phyloP scores from a whole-genome alignment of 2,329 filamentous ascomycete species.

The Fusarium goolgardi region DNA sequence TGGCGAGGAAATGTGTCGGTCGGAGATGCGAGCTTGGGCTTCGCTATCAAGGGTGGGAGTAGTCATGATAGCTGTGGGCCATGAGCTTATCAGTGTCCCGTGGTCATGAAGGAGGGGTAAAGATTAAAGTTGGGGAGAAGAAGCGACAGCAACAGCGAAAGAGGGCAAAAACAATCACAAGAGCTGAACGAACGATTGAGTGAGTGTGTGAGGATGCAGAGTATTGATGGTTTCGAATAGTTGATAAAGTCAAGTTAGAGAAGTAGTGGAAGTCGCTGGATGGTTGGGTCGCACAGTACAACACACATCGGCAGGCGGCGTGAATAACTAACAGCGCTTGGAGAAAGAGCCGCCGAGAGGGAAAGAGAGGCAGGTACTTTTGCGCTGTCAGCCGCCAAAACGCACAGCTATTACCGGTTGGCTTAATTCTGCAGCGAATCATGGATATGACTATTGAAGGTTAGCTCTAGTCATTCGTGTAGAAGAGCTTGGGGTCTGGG shows the following conservation, averaged over 20 bases:
- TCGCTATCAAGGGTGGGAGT: constrained; percentile 21
- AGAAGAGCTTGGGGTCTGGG: background rate
- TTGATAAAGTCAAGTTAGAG: constrained; percentile 24
- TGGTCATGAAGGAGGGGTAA: constrained; percentile 36
- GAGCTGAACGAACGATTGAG: background rate
- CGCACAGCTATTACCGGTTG: constrained; percentile 1
- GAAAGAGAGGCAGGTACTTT: background rate
- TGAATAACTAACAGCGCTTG: background rate
- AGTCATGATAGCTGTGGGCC: constrained; percentile 39
- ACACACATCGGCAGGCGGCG: background rate
- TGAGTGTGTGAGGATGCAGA: constrained; percentile 30
- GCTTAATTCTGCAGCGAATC: background rate
- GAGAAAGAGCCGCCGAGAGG: background rate
- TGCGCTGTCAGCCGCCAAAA: constrained; percentile 17
- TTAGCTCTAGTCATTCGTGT: background rate
- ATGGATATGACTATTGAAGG: background rate
- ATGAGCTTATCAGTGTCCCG: constrained; percentile 37
- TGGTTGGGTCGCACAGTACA: background rate
- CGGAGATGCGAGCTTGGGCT: constrained; percentile 4
- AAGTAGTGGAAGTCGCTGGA: constrained; percentile 27
- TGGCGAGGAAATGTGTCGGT: background rate
- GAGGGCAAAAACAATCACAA: background rate
- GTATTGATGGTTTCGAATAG: constrained; percentile 34
- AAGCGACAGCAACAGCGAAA: background rate
- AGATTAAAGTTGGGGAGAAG: background rate